Evolutionary conservation across 768 basidiomycete genomes (phyloP).

Genomic region (Guyanaporus albipodus): DNA sequence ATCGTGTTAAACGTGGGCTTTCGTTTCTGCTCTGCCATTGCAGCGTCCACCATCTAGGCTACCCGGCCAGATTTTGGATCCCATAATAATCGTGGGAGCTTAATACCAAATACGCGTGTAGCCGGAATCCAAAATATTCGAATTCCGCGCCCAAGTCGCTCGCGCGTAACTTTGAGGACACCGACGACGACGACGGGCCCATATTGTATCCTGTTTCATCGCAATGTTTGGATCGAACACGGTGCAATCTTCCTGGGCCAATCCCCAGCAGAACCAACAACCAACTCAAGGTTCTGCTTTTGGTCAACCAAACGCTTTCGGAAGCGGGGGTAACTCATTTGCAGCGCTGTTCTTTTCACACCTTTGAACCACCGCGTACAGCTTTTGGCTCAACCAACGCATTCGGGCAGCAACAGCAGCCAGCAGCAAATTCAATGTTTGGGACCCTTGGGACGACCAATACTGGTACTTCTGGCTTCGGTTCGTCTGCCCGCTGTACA

Average conservation of each 20-base stretch:
- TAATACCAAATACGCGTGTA: slow-evolving; percentile 17
- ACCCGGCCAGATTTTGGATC: slow-evolving; percentile 10
- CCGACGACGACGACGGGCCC: slow-evolving; percentile 24
- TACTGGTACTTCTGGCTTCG: slow-evolving; percentile 35
- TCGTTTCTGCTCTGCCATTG: slow-evolving; percentile 50
- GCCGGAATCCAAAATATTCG: slow-evolving; percentile 16
- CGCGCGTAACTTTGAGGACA: slow-evolving; percentile 10
- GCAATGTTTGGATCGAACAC: slow-evolving; percentile 58
- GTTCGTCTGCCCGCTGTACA: slow-evolving; percentile 19
- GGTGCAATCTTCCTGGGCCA: slow-evolving; percentile 64
- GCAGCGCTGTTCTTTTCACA: slow-evolving; percentile 24
- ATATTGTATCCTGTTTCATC: slow-evolving; percentile 12
- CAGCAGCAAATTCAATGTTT: slow-evolving; percentile 78
- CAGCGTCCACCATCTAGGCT: not conserved
- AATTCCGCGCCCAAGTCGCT: slow-evolving; percentile 20
- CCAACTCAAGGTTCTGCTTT: slow-evolving; percentile 54
- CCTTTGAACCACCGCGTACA: slow-evolving; percentile 30
- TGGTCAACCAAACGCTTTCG: slow-evolving; percentile 68
- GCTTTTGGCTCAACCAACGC: slow-evolving; percentile 52
- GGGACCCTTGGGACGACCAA: slow-evolving; percentile 48
- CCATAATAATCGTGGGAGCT: slow-evolving; percentile 21
- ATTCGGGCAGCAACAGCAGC: slow-evolving; percentile 67
- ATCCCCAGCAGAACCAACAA: slow-evolving; percentile 61
- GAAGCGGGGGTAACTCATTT: slow-evolving; percentile 43
- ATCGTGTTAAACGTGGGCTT: slow-evolving; percentile 77